Evolutionary conservation across 257 asterid species (phyloP), one percentile per base, ranked within the genome.

Genomic region (Ligustrum vulgare): DNA sequence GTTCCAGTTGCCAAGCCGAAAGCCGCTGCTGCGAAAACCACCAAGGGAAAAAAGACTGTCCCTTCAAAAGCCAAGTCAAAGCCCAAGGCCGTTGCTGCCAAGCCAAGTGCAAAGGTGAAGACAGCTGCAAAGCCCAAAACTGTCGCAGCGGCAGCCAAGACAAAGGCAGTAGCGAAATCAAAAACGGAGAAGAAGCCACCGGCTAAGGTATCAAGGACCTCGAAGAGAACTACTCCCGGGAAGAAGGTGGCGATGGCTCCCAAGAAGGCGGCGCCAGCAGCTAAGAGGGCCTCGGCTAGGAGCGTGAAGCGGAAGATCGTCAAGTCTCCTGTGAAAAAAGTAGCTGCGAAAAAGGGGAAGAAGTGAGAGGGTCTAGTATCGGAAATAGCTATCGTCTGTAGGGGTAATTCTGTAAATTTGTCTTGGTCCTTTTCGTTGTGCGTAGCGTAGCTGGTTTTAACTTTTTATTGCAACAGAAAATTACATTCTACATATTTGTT

Each of bases 171-270:
- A 16, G 83, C 81, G 32, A 82, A 49, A 34, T 7, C 81, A 4
- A 84, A 82, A 80, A 6, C 75, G 5, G 82, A 82, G 83, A 83
- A 81, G 77, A 84, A 83, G 75, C 85, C 91, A 5, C 84, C 90
- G 33, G 82, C 92, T 0, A 90, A 90, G 88, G 92, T 62, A 2
- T 73, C 91, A 3, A 84, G 83, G 78, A 87, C 91, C 0, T 75
- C 87, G 0, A 77, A 91, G 1, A 81, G 90, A 67, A 72, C 87
- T 10, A 87, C 79, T 32, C 94, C 96, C 0, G 69, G 87, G 68
- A 76, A 80, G 78, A 9, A 73, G 0, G 72, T 74, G 0, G 72
- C 58, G 16, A 18, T 70, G 10, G 71, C 79, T 0, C 36, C 28
- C 1, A 79, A 71, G 70, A 83, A 83, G 39, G 78, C 73, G 70